Conservation (phyloP, 1,139 yeast species). For the Suhomyces atakaporum region DNA sequence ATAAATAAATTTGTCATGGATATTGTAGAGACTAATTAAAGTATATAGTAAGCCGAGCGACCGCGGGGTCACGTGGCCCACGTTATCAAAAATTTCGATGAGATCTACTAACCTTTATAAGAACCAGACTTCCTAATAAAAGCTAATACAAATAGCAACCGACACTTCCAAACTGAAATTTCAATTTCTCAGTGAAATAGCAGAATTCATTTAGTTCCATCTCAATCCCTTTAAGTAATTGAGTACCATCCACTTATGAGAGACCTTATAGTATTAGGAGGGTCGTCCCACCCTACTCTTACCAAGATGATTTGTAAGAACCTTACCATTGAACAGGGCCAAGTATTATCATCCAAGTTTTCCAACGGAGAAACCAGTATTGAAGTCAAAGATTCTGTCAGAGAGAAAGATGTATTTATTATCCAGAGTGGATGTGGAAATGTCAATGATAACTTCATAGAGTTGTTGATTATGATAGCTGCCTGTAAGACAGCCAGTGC, state of each 20-base stretch:
- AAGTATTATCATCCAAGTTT: conserved; percentile 59
- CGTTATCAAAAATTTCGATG: conserved; percentile 10
- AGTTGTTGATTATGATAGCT: conserved; percentile 80
- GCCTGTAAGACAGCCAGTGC: conserved; percentile 98
- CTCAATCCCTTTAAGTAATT: no score
- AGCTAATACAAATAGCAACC: no score
- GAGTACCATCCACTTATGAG: conserved; percentile 55
- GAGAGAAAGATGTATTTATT: conserved; percentile 92
- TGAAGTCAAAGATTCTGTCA: conserved; percentile 76
- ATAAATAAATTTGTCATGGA: no score
- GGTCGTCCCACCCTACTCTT: conserved; percentile 70
- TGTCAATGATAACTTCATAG: conserved; percentile 89
- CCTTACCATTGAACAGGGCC: conserved; percentile 62
- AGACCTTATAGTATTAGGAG: conserved; percentile 75
- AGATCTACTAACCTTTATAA: not conserved
- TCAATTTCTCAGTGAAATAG: no score
- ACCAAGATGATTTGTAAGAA: conserved; percentile 63
- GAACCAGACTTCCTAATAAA: no score
- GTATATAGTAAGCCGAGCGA: no score
- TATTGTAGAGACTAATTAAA: no score
- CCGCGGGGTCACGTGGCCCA: conserved; percentile 7
- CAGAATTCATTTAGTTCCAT: no score
- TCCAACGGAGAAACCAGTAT: conserved; percentile 90
- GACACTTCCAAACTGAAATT: not conserved
- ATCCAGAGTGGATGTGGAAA: conserved; percentile 82